These are phyloP conservation scores for Thielaviopsis populi DNA, from an alignment of 2,329 filamentous ascomycete species.

Conservation along the genomic window DNA sequence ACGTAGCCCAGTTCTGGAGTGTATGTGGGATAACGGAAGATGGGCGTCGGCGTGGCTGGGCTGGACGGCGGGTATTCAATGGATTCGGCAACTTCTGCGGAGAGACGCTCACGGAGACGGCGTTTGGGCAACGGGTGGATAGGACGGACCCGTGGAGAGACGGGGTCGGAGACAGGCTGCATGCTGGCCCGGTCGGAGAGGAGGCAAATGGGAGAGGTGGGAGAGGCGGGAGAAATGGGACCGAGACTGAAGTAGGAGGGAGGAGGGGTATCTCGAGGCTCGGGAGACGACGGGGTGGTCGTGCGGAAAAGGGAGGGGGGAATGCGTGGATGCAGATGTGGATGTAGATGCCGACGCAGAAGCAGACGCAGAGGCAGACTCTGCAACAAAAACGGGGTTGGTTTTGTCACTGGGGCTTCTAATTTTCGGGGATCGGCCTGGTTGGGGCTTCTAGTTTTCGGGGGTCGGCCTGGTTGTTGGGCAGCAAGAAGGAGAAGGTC, in stretches of 20 bases:
- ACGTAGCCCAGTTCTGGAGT: slow-evolving; percentile 36
- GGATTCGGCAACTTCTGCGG: slow-evolving; percentile 65
- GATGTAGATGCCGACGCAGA: not conserved
- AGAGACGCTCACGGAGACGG: slow-evolving; percentile 72
- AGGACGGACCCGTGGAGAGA: slow-evolving; percentile 54
- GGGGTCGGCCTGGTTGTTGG: too few relatives aligned
- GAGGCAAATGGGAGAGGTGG: not conserved
- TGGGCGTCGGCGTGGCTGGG: slow-evolving; percentile 39
- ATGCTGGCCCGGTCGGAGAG: slow-evolving; percentile 10
- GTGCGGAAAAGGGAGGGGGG: not conserved
- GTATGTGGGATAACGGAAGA: slow-evolving; percentile 41
- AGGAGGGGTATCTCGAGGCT: not conserved
- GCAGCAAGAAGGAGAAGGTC: too few relatives aligned
- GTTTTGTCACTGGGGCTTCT: too few relatives aligned
- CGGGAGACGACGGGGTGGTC: not conserved
- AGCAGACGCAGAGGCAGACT: too few relatives aligned
- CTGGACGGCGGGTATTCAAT: slow-evolving; percentile 70
- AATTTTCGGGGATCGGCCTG: too few relatives aligned
- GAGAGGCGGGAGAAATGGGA: not conserved
- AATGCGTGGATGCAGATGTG: not conserved
- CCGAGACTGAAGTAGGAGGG: not conserved
- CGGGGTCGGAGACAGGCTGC: slow-evolving; percentile 42
- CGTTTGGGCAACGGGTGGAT: slow-evolving; percentile 87
- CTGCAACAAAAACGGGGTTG: too few relatives aligned
- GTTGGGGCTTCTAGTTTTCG: too few relatives aligned